Conservation (phyloP, 148 eudicot genomes). For the Tetragonia tetragonoides region DNA sequence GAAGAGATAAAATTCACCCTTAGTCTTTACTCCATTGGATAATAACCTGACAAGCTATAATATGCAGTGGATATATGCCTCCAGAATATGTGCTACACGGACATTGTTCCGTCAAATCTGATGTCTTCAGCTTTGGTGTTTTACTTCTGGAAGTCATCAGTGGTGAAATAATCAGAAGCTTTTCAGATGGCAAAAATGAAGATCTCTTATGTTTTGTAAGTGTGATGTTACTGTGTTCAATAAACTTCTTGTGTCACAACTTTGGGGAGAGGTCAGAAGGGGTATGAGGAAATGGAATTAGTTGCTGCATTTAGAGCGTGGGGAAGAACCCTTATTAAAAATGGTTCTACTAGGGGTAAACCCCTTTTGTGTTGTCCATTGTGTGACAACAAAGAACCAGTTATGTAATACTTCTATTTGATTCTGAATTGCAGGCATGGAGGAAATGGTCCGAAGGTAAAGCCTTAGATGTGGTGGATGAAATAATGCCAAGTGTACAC, state of each 20-base stretch:
- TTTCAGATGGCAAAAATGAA: neutral
- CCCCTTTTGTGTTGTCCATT: too few species aligned
- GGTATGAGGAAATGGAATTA: too few species aligned
- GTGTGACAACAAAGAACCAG: too few species aligned
- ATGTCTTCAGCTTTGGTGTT: slow-evolving; percentile 41
- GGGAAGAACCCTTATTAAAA: too few species aligned
- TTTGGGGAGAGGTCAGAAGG: too few species aligned
- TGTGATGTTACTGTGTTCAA: neutral
- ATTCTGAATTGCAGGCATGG: slow-evolving; percentile 31
- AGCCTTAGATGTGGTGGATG: slow-evolving; percentile 15
- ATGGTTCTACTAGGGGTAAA: too few species aligned
- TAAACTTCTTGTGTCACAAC: too few species aligned
- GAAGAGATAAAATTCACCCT: too few species aligned
- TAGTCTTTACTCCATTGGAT: too few species aligned
- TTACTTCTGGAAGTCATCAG: slow-evolving; percentile 32
- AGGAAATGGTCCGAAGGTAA: slow-evolving; percentile 31
- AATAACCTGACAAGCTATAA: neutral
- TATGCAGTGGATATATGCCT: slow-evolving; percentile 41
- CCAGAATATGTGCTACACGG: slow-evolving; percentile 34
- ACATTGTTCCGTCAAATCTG: slow-evolving; percentile 30
- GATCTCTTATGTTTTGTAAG: slow-evolving; percentile 36
- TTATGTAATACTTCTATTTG: too few species aligned
- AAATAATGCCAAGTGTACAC: neutral
- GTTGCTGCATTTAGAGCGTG: too few species aligned
- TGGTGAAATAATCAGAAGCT: slow-evolving; percentile 21